These are phyloP conservation scores for Phytophthora foliorum DNA, from an alignment of 352 stramenopile genomes.

Conservation along the genomic window DNA sequence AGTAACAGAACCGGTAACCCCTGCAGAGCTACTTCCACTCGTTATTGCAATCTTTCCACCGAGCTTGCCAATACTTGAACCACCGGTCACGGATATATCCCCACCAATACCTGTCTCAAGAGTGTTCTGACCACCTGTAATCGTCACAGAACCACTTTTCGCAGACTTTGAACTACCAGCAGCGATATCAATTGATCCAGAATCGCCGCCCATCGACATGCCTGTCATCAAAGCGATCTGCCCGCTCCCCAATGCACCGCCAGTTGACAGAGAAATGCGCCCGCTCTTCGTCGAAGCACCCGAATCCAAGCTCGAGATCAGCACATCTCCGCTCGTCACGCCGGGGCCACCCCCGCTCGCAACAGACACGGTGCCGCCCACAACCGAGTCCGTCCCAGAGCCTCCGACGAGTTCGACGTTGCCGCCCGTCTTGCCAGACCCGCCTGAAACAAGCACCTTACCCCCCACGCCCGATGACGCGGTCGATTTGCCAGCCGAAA, in stretches of 20 bases:
- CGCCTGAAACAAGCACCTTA: constrained; percentile 6
- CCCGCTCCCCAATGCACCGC: neutral
- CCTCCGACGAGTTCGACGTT: constrained; percentile 12
- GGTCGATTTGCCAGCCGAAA: constrained; percentile 11
- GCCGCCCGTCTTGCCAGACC: constrained; percentile 13
- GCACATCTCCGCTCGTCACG: constrained; percentile 19
- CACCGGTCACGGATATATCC: constrained; percentile 11
- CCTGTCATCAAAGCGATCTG: constrained; percentile 7
- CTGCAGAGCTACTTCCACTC: constrained; percentile 29
- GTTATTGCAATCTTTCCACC: constrained; percentile 25
- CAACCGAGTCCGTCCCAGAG: neutral
- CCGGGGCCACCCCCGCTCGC: constrained; percentile 27
- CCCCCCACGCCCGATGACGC: constrained; percentile 10
- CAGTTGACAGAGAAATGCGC: constrained; percentile 9
- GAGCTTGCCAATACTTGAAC: neutral
- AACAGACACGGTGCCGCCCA: constrained; percentile 29
- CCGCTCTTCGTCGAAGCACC: constrained; percentile 8
- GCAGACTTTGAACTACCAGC: neutral
- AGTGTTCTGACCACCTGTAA: neutral
- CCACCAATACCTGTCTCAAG: constrained; percentile 13
- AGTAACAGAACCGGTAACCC: constrained; percentile 22
- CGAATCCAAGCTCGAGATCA: constrained; percentile 18
- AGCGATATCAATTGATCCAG: constrained; percentile 1
- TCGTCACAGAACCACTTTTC: neutral
- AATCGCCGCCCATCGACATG: constrained; percentile 7